Percentiles rank a stretch among this genome's conserved stretches.
These are phyloP conservation scores for Biscutella laevigata DNA, from an alignment of 441 rosid genomes.

Conservation along the genomic window DNA sequence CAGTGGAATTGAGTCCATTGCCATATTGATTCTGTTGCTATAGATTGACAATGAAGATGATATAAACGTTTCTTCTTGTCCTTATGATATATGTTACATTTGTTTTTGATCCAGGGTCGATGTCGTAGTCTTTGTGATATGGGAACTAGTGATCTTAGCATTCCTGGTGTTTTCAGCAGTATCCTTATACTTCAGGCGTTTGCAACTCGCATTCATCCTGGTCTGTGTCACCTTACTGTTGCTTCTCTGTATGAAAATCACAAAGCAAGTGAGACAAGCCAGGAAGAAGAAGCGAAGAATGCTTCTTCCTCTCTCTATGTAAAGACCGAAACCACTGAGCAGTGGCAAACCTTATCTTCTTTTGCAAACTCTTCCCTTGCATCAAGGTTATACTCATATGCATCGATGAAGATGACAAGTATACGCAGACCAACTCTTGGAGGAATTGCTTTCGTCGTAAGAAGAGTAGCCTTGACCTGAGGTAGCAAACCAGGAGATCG, in stretches of 20 bases:
- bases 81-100: not conserved
- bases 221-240: slow-evolving; percentile 57
- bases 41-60: not conserved
- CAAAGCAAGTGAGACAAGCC: slow-evolving; percentile 66
- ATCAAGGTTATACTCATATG: slow-evolving; percentile 3
- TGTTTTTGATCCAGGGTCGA: slow-evolving; percentile 62
- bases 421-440: slow-evolving; percentile 1
- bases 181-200: slow-evolving; percentile 69
- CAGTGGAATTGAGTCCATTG: not conserved
- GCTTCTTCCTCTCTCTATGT: slow-evolving; percentile 98
- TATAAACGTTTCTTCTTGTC: not conserved
- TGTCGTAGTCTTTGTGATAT: slow-evolving; percentile 74
- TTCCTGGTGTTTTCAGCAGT: slow-evolving; percentile 88
- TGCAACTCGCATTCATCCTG: slow-evolving; percentile 60
- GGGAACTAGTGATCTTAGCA: slow-evolving; percentile 80
- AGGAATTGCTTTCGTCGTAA: not conserved
- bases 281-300: slow-evolving; percentile 89
- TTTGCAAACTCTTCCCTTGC: slow-evolving; percentile 18
- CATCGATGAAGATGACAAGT: slow-evolving; percentile 1
- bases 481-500: not conserved
- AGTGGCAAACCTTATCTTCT: slow-evolving; percentile 11
- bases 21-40: not conserved
- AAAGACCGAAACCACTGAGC: slow-evolving; percentile 20
- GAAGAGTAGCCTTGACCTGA: not conserved
- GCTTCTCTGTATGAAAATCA: slow-evolving; percentile 72